Conservation (phyloP, 2,329 filamentous ascomycete genomes). For the Curvularia lunata region DNA sequence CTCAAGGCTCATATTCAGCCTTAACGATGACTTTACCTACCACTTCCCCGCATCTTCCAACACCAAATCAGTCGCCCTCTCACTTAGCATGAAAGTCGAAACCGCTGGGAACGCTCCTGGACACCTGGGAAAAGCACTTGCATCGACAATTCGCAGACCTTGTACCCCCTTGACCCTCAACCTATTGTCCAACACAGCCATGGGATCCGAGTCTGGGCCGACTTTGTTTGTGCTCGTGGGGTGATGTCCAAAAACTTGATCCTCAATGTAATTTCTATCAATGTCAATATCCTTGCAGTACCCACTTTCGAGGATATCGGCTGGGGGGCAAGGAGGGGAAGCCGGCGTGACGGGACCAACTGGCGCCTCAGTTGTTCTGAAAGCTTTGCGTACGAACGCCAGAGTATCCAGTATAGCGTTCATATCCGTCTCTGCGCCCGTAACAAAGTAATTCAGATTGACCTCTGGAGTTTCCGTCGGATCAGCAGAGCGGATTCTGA, state of each 20-base stretch:
- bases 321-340: conserved; percentile 49
- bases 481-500: conserved; percentile 64
- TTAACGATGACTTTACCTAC: no score
- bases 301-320: conserved; percentile 34
- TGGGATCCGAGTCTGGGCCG: conserved; percentile 32
- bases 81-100: conserved; percentile 52
- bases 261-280: conserved; percentile 29
- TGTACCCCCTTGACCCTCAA: conserved; percentile 54
- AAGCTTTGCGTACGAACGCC: conserved; percentile 64
- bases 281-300: conserved; percentile 23
- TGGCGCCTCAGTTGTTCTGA: conserved; percentile 60
- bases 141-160: conserved; percentile 55
- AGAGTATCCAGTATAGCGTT: conserved; percentile 60
- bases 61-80: conserved; percentile 29
- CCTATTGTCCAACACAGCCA: conserved; percentile 46
- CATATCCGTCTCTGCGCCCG: conserved; percentile 61
- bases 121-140: conserved; percentile 31
- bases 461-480: conserved; percentile 68
- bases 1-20: not conserved
- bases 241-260: conserved; percentile 31
- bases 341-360: conserved; percentile 39
- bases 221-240: conserved; percentile 29
- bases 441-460: conserved; percentile 36
- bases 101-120: conserved; percentile 61
- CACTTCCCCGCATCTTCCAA: conserved; percentile 22